Evolutionary conservation across 225 moss, liverwort and hornwort genomes (phyloP), one percentile per base, ranked within the genome.

Genomic region (Pseudisothecium myosuroides): DNA sequence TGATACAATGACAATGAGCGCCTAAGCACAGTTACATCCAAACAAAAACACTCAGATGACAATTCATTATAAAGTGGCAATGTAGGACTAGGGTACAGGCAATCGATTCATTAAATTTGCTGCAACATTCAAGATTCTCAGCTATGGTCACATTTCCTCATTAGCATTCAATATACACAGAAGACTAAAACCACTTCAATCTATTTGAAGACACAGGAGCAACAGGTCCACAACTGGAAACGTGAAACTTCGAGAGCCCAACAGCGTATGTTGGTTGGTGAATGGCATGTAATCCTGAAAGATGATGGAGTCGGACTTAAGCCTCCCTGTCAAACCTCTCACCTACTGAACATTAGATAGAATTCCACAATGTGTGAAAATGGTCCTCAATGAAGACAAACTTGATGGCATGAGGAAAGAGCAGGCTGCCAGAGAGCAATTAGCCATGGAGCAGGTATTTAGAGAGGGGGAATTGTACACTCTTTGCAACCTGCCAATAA

Each of bases 381-480:
- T 82, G 82, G 73, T 76, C 49, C 77, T 89, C 28, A 56, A 55
- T 41, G 43, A 88, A 81, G 45, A 78, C 21, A 39, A 50, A 76
- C 74, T 82, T 29, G 36, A 76, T 47, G 49, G 74, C 67, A 75
- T 7, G 41, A 81, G 56, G 61, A 86, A 60, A 58, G 60, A 80
- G 50, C 37, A 61, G 55, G 61, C 79, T 65, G 50, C 64, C 69
- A 88, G 17, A 60, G 39, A 61, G 83, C 66, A 60, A n/a, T 89
- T 91, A 97, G 61, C 96, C 95, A 91, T 97, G 96, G 59, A 98
- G 96, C 89, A 98, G 91, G 83, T 97, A 97, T 66, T 96, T 98
- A 31, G 96, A 93, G 82, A 98, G 92, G 50, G 98, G 98, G 28
- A 98, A 98, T 75, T 93, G 93, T 58, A 97, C 96, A 88, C 97